Base-by-base conservation (phyloP, 2,329 filamentous ascomycete genomes). In the Dendrostoma leiphaemia region DNA sequence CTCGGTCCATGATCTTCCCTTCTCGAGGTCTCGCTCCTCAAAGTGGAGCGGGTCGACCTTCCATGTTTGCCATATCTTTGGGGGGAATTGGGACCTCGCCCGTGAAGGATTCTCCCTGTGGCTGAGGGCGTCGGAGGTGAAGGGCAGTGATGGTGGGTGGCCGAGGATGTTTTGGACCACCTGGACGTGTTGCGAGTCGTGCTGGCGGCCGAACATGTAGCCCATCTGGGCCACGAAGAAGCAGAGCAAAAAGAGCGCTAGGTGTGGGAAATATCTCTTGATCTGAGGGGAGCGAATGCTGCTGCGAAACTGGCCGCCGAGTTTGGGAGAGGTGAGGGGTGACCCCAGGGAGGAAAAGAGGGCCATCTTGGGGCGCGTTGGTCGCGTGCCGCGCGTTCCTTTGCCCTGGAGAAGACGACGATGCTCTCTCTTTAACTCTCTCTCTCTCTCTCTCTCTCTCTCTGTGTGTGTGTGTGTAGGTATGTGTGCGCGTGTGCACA, bases 61-160 rank as follows among this genome's bases (percentile, higher is more conserved):
- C 86, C 86, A 90, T 0, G 83, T 86, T 68, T 90, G 86, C 86
- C 86, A 90, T 60, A 90, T 88, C 69, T 89, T 90, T 51, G 77
- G 76, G 7, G 78, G 86, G 62, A 84, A 89, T 15, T 65, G 63
- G 34, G 28, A 17, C 21, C 45, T 24, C 7, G 31, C 2, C 7
- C 32, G 21, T 3, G 32, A 15, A 56, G 41, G 54, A 60, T 57
- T 48, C 19, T 52, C 51, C 45, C 61, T 59, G 62, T 65, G 61
- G 60, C 64, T 50, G 38, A 44, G 43, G 46, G 62, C 66, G 32
- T 54, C 67, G 12, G 15, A 9, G 12, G 44, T 19, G 9, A 35
- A 40, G 29, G 32, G 38, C 12, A 53, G 51, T 6, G 53, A 38
- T 8, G 55, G 49, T 7, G 53, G 51, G 24, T 73, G 54, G 57